These are phyloP conservation scores for Saccharum officinarum DNA, from an alignment of 176 grass and related monocot genomes.

Conservation along the genomic window DNA sequence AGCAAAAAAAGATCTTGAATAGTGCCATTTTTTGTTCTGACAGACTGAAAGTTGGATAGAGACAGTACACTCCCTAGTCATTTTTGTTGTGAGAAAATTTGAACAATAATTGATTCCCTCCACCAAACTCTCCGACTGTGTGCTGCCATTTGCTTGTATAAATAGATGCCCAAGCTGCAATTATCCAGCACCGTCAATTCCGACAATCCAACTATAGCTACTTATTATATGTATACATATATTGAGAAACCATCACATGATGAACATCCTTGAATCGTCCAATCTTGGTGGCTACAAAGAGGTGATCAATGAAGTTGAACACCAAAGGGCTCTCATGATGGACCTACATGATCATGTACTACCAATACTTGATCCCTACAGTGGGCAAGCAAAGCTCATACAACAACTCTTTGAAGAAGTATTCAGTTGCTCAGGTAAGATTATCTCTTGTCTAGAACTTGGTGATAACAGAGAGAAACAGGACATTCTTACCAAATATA, in stretches of 20 bases:
- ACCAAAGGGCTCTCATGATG: background rate
- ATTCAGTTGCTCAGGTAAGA: background rate
- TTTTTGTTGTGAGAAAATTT: background rate
- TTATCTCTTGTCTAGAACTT: slow-evolving; percentile 7
- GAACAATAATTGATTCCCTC: background rate
- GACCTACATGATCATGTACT: background rate
- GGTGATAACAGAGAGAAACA: background rate
- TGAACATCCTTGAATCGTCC: slow-evolving; percentile 25
- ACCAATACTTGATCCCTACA: background rate
- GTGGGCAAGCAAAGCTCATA: background rate
- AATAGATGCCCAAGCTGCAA: background rate
- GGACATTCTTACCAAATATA: background rate
- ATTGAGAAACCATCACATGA: background rate
- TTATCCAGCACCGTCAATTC: background rate
- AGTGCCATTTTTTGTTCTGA: background rate
- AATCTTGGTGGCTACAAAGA: background rate
- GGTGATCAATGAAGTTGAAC: slow-evolving; percentile 2
- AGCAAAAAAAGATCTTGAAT: background rate
- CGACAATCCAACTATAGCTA: background rate
- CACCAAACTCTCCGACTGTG: background rate
- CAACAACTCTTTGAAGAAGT: slow-evolving; percentile 4
- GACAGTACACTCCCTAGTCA: background rate
- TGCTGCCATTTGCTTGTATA: slow-evolving; percentile 24
- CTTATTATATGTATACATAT: background rate
- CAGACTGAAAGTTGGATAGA: background rate